Conservation (phyloP, 768 basidiomycete genomes). For the Naganishia onofrii region DNA sequence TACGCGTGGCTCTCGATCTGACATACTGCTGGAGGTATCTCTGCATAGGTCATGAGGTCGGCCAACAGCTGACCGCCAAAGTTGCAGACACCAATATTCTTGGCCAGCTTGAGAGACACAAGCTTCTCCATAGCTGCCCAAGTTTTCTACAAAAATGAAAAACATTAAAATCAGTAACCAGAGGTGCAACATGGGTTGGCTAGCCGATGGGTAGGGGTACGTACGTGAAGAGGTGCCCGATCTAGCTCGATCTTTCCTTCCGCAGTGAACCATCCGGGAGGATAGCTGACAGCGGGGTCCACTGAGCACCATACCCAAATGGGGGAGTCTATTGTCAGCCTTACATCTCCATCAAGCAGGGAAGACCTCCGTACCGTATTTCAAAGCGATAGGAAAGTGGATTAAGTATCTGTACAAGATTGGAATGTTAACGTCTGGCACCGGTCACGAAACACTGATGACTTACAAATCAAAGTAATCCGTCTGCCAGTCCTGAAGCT, state of each 20-base stretch:
- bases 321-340: not conserved
- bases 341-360: not conserved
- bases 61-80: slow-evolving; percentile 68
- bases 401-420: slow-evolving; percentile 51
- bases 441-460: not conserved
- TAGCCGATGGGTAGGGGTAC: not conserved
- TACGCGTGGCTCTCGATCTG: slow-evolving; percentile 64
- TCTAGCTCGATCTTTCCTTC: slow-evolving; percentile 66
- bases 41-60: slow-evolving; percentile 76
- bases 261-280: slow-evolving; percentile 71
- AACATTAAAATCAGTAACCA: not conserved
- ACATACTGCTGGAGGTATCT: slow-evolving; percentile 61
- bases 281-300: slow-evolving; percentile 64
- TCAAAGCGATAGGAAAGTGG: slow-evolving; percentile 79
- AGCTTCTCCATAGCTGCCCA: slow-evolving; percentile 80
- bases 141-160: slow-evolving; percentile 71
- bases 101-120: slow-evolving; percentile 66
- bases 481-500: slow-evolving; percentile 76
- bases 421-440: not conserved
- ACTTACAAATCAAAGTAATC: slow-evolving; percentile 57
- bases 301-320: slow-evolving; percentile 51
- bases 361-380: slow-evolving; percentile 55
- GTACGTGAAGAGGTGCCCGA: slow-evolving; percentile 50
- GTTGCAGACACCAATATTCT: slow-evolving; percentile 82
- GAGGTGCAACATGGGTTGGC: not conserved